A percentile compares a stretch with the other conserved stretches of the same genome.
Conservation (phyloP, 2,329 filamentous ascomycete species). For the Blastomyces silverae region DNA sequence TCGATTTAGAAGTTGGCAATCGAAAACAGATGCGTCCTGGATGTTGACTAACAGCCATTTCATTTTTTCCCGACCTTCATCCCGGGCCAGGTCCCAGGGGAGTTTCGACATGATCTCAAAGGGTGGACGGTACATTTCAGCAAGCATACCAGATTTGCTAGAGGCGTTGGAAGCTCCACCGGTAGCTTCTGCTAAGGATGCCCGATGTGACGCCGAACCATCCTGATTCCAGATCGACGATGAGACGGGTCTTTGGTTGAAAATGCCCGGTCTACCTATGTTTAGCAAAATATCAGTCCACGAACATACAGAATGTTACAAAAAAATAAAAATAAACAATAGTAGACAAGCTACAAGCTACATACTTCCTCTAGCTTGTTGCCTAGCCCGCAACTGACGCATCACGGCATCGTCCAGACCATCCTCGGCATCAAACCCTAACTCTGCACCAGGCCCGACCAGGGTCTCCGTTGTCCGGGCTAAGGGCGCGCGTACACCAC, state of each 20-base stretch:
- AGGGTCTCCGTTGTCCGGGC: slow-evolving; percentile 86
- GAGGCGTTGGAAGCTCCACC: slow-evolving; percentile 60
- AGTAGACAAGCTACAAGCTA: slow-evolving; percentile 12
- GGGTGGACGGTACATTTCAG: slow-evolving; percentile 86
- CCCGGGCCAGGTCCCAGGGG: slow-evolving; percentile 75
- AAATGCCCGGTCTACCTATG: slow-evolving; percentile 53
- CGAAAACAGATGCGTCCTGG: slow-evolving; percentile 87
- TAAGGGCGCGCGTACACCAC: slow-evolving; percentile 80
- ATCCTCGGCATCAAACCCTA: slow-evolving; percentile 47
- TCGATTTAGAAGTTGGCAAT: slow-evolving; percentile 87
- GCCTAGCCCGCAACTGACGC: slow-evolving; percentile 54
- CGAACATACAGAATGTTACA: not conserved
- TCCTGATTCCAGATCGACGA: slow-evolving; percentile 54
- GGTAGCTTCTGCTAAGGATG: slow-evolving; percentile 54
- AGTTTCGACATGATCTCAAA: slow-evolving; percentile 78
- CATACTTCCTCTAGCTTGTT: slow-evolving; percentile 33
- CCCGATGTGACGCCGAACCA: slow-evolving; percentile 44
- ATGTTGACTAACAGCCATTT: slow-evolving; percentile 97
- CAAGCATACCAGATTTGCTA: slow-evolving; percentile 68
- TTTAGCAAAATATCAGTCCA: slow-evolving; percentile 15
- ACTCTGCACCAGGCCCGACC: slow-evolving; percentile 60
- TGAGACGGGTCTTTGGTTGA: slow-evolving; percentile 56
- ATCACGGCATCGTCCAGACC: slow-evolving; percentile 57
- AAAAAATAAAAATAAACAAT: not conserved
- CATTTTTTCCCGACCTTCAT: slow-evolving; percentile 75